Percentiles rank a stretch among this genome's conserved stretches.
Conservation (phyloP, 345 rosid species). For the Pistacia integerrima region DNA sequence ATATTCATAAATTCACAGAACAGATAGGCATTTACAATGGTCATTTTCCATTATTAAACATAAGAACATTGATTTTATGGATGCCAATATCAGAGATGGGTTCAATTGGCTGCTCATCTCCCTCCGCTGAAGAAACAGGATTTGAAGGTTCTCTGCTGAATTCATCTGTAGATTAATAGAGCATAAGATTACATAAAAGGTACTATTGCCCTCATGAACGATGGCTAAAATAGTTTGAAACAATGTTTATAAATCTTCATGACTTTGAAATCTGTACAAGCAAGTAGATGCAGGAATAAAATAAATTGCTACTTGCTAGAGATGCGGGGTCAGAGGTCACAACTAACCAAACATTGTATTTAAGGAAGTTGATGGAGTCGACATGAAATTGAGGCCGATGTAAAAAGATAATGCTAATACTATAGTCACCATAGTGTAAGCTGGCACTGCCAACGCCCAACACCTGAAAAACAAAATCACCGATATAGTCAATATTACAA, state of each 20-base stretch:
- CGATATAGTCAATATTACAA: neutral
- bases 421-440: conserved; percentile 59
- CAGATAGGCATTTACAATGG: neutral
- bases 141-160: conserved; percentile 72
- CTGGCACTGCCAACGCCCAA: conserved; percentile 86
- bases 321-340: neutral
- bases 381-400: conserved; percentile 80
- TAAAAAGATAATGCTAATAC: conserved; percentile 56
- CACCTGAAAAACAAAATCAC: conserved; percentile 39
- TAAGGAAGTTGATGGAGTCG: conserved; percentile 67
- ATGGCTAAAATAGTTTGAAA: no score
- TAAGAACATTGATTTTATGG: conserved; percentile 49
- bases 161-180: conserved; percentile 56
- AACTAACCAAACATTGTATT: conserved; percentile 64
- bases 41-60: conserved; percentile 43
- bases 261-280: no score
- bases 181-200: no score
- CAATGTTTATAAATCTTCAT: no score
- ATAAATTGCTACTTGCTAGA: neutral
- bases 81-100: conserved; percentile 76
- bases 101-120: conserved; percentile 65
- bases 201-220: no score
- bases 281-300: no score
- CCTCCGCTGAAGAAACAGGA: conserved; percentile 28
- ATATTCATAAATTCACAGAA: neutral